A percentile compares a stretch with the other conserved stretches of the same genome.
Evolutionary conservation across 352 stramenopile species (phyloP).

Genomic region (Phytophthora uliginosa): DNA sequence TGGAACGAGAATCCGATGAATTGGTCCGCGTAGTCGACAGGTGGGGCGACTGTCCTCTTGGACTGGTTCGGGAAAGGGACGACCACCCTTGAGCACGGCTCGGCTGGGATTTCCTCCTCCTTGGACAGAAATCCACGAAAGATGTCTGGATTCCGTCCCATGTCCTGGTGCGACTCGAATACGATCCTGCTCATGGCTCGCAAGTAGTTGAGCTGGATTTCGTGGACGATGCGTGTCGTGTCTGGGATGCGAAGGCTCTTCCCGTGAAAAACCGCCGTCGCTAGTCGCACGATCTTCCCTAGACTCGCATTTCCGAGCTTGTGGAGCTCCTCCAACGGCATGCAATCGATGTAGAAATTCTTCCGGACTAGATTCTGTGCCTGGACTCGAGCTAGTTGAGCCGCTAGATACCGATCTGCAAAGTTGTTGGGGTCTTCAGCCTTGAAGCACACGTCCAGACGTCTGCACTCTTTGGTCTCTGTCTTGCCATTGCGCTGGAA

Average conservation of each 20-base stretch:
- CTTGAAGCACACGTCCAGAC: conserved; percentile 87
- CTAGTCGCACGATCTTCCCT: conserved; percentile 78
- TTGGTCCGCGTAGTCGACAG: conserved; percentile 88
- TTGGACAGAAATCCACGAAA: conserved; percentile 62
- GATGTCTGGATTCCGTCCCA: conserved; percentile 61
- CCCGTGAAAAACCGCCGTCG: conserved; percentile 72
- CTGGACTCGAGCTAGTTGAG: conserved; percentile 64
- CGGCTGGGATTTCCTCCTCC: conserved; percentile 53
- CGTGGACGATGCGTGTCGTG: conserved; percentile 81
- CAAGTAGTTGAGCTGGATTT: conserved; percentile 94
- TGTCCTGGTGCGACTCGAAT: conserved; percentile 82
- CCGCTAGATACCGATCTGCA: conserved; percentile 74
- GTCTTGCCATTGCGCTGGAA: conserved; percentile 77
- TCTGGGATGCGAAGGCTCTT: conserved; percentile 78
- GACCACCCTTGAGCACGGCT: conserved; percentile 52
- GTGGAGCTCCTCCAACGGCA: conserved; percentile 85
- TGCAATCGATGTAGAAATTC: conserved; percentile 90
- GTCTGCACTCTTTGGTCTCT: conserved; percentile 59
- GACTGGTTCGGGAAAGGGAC: conserved; percentile 26
- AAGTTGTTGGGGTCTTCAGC: conserved; percentile 84
- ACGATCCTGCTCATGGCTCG: conserved; percentile 95
- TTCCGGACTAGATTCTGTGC: conserved; percentile 78
- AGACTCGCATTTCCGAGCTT: conserved; percentile 86
- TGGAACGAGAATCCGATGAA: conserved; percentile 92
- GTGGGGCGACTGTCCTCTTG: conserved; percentile 47